These are phyloP conservation scores for Centaurea solstitialis DNA, from an alignment of 129 eudicot genomes.

Conservation along the genomic window DNA sequence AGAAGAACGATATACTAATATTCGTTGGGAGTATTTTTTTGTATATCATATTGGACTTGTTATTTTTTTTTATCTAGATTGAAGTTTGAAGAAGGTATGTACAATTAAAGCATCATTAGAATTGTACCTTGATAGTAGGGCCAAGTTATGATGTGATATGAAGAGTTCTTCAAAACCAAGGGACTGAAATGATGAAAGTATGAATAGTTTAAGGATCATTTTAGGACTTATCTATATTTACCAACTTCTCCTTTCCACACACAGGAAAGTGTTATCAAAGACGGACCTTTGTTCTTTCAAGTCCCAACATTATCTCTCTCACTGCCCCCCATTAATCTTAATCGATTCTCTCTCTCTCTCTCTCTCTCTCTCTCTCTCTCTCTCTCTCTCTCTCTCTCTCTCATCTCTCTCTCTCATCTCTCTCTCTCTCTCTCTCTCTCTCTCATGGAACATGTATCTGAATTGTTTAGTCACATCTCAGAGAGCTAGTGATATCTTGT, in stretches of 20 bases:
- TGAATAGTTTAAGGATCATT: conserved; percentile 15
- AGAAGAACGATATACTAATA: not conserved
- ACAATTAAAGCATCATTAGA: not conserved
- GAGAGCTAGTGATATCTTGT: conserved; percentile 37
- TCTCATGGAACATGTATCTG: conserved; percentile 6
- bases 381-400: conserved; percentile 2
- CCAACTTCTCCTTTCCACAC: conserved; percentile 41
- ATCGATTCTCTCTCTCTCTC: conserved; percentile 19
- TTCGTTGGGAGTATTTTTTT: too few species aligned
- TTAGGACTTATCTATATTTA: conserved; percentile 27
- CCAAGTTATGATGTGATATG: conserved; percentile 1
- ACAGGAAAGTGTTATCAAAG: conserved; percentile 43
- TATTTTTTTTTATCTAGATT: not conserved
- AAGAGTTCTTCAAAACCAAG: not conserved
- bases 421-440: conserved; percentile 18
- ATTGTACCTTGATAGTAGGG: not conserved
- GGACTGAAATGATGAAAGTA: conserved; percentile 9
- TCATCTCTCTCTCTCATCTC: conserved; percentile 25
- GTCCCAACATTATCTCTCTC: conserved; percentile 48
- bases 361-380: conserved; percentile 21
- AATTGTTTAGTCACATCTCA: conserved; percentile 38
- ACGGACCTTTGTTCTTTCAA: conserved; percentile 44
- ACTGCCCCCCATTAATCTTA: conserved; percentile 38
- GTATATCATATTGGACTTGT: not conserved
- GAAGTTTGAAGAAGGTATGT: not conserved